These are phyloP conservation scores for Saccharomycopsis amapae DNA, from an alignment of 805 yeast species.

Conservation along the genomic window DNA sequence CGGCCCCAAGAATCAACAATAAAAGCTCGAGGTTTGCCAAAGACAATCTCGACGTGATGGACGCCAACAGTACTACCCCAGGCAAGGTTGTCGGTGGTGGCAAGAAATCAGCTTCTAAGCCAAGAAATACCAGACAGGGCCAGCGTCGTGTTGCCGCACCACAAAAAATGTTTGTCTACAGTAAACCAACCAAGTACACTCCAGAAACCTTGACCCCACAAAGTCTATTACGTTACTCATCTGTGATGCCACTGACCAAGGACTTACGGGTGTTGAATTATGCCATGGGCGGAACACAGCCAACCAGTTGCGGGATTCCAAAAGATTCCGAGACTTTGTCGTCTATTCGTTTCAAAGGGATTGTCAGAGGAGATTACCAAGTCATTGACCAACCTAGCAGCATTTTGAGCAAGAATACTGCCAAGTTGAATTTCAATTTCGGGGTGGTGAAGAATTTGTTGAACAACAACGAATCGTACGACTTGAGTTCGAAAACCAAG, in stretches of 20 bases:
- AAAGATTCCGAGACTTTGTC: background rate
- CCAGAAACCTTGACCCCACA: conserved; percentile 10
- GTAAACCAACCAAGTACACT: conserved; percentile 3
- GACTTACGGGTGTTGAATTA: conserved; percentile 16
- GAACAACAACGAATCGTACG: conserved; percentile 25
- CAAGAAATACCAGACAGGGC: background rate
- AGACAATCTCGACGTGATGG: background rate
- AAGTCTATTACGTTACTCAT: conserved; percentile 12
- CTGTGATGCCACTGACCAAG: conserved; percentile 14
- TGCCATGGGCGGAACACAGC: background rate
- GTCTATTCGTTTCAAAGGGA: conserved; percentile 1
- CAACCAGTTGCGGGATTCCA: background rate
- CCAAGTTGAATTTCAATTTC: conserved; percentile 24
- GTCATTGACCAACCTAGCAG: background rate
- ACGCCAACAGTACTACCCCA: background rate
- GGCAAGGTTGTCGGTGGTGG: background rate
- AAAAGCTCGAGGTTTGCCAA: background rate
- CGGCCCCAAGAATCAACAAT: background rate
- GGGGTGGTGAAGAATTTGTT: conserved; percentile 25
- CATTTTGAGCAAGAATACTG: background rate
- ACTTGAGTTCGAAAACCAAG: conserved; percentile 24
- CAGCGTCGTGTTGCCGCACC: background rate
- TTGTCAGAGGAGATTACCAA: conserved; percentile 17
- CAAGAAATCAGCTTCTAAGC: background rate
- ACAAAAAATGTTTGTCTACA: background rate